These are phyloP conservation scores for Erysimum cheiri DNA, from an alignment of 441 rosid species.

Conservation along the genomic window DNA sequence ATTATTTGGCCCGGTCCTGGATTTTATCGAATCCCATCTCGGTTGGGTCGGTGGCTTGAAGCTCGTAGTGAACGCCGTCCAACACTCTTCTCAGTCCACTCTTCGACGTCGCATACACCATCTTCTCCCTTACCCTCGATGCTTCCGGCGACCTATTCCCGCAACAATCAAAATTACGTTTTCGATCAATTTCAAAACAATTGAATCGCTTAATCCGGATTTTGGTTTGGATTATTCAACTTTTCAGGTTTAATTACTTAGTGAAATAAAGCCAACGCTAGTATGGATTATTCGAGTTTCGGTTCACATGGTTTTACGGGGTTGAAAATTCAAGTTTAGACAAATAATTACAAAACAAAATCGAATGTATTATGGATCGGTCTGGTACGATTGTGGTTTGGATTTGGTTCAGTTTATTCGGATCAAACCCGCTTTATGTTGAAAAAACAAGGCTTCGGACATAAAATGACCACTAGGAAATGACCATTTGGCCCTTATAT, in stretches of 20 bases:
- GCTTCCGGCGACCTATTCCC: slow-evolving; percentile 76
- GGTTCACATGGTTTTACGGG: neutral
- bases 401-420: neutral
- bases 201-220: neutral
- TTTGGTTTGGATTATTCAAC: too few species aligned
- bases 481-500: neutral
- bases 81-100: slow-evolving; percentile 81
- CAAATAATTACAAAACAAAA: neutral
- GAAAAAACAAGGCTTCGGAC: neutral
- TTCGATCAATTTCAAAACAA: neutral
- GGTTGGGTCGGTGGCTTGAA: slow-evolving; percentile 90
- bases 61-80: slow-evolving; percentile 83
- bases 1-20: slow-evolving; percentile 62
- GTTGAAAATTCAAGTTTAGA: too few species aligned
- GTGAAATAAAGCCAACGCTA: neutral
- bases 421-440: too few species aligned
- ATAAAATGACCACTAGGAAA: too few species aligned
- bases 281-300: neutral
- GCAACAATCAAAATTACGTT: neutral
- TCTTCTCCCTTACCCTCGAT: slow-evolving; percentile 86
- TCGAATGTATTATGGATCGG: neutral
- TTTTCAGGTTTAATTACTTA: too few species aligned
- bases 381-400: neutral
- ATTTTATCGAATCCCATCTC: slow-evolving; percentile 96
- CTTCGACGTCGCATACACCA: slow-evolving; percentile 87